Evolutionary conservation across 148 eudicot genomes (phyloP).

Genomic region (Camellia lanceoleosa): DNA sequence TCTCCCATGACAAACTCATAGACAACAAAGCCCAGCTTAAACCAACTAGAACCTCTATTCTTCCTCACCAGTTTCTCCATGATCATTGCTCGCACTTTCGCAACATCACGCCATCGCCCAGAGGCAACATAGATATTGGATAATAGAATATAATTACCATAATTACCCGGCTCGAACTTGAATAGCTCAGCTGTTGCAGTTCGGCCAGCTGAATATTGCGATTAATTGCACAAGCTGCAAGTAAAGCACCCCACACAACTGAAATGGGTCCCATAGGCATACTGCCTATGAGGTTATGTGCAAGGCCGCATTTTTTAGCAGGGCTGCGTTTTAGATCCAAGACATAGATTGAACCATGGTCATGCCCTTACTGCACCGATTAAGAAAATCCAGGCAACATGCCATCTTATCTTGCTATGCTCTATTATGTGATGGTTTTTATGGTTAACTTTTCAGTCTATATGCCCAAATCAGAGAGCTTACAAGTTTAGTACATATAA

Average conservation of each 20-base stretch:
- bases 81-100: constrained; percentile 35
- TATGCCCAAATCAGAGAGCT: no score
- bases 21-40: constrained; percentile 24
- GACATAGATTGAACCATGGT: no score
- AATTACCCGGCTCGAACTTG: constrained; percentile 32
- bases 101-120: constrained; percentile 31
- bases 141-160: constrained; percentile 35
- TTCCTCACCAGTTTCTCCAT: constrained; percentile 27
- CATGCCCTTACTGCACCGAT: no score
- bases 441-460: no score
- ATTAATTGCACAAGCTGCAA: constrained; percentile 29
- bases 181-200: constrained; percentile 28
- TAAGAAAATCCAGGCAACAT: no score
- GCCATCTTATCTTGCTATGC: no score
- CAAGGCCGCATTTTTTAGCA: not conserved
- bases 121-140: constrained; percentile 27
- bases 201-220: constrained; percentile 26
- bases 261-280: constrained; percentile 25
- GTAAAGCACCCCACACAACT: not conserved
- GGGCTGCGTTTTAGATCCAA: no score
- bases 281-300: constrained; percentile 17
- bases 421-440: no score
- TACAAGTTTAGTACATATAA: no score
- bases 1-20: constrained; percentile 40
- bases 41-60: constrained; percentile 36